phyloP scores from a whole-genome alignment of 2,329 filamentous ascomycete genomes.

The Trichophyton simii region DNA sequence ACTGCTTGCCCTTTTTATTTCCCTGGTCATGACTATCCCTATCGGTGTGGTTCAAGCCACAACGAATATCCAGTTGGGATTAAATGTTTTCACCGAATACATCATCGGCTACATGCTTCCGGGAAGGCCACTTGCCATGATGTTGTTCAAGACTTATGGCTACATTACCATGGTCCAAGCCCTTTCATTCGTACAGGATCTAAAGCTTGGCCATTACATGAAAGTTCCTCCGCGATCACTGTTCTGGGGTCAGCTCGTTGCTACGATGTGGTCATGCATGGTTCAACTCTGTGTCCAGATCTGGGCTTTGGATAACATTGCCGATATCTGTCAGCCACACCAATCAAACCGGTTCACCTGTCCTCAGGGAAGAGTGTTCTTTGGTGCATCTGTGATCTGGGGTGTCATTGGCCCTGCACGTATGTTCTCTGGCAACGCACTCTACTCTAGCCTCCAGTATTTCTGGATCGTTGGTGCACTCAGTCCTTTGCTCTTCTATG shows the following conservation, averaged over 20 bases:
- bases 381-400: slow-evolving; percentile 60
- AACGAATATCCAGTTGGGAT: slow-evolving; percentile 51
- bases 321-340: slow-evolving; percentile 50
- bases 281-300: slow-evolving; percentile 37
- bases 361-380: slow-evolving; percentile 48
- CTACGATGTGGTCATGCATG: slow-evolving; percentile 39
- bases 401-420: slow-evolving; percentile 58
- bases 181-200: slow-evolving; percentile 51
- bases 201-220: slow-evolving; percentile 60
- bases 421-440: slow-evolving; percentile 51
- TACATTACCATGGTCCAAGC: slow-evolving; percentile 57
- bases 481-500: slow-evolving; percentile 50
- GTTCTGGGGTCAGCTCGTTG: slow-evolving; percentile 40
- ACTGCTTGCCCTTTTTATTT: slow-evolving; percentile 51
- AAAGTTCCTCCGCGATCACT: slow-evolving; percentile 39
- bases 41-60: slow-evolving; percentile 54
- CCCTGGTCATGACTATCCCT: slow-evolving; percentile 51
- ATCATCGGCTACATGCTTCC: slow-evolving; percentile 62
- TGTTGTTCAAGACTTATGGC: slow-evolving; percentile 66
- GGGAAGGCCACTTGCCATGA: slow-evolving; percentile 57
- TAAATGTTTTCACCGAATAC: slow-evolving; percentile 64
- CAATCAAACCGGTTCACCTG: slow-evolving; percentile 48
- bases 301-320: slow-evolving; percentile 44
- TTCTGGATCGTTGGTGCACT: slow-evolving; percentile 58
- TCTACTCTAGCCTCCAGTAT: slow-evolving; percentile 54